Evolutionary conservation across 257 asterid species (phyloP).

Genomic region (Salvia hispanica): DNA sequence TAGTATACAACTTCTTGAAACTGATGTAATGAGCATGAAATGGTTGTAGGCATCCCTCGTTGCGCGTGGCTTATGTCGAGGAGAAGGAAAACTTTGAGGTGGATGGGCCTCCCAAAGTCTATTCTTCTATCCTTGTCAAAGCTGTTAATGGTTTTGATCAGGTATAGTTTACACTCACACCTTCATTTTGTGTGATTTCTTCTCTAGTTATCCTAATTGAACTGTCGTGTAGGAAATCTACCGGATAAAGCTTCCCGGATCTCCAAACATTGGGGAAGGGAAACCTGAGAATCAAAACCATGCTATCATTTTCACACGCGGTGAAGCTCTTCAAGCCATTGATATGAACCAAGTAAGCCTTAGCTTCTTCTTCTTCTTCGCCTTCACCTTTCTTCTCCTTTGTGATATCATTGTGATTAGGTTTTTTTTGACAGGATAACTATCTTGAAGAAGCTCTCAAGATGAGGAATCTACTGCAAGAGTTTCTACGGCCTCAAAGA

Average conservation of each 20-base stretch:
- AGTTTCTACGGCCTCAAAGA: constrained; percentile 52
- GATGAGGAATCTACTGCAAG: constrained; percentile 94
- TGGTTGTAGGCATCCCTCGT: constrained; percentile 73
- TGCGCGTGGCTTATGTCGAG: constrained; percentile 94
- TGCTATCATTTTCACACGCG: constrained; percentile 91
- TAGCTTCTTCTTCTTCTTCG: constrained; percentile 2
- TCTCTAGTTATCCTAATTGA: constrained; percentile 5
- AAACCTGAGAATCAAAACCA: constrained; percentile 98
- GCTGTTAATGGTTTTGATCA: constrained; percentile 90
- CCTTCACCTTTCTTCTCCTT: too few species aligned
- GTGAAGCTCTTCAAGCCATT: constrained; percentile 98
- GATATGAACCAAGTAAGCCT: constrained; percentile 93
- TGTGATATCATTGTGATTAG: constrained; percentile 16
- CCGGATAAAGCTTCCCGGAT: constrained; percentile 95
- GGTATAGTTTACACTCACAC: constrained; percentile 43
- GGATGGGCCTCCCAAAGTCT: constrained; percentile 48
- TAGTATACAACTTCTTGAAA: background rate
- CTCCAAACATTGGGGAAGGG: constrained; percentile 97
- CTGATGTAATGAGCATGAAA: constrained; percentile 21
- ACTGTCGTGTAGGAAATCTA: constrained; percentile 67
- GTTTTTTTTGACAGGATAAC: constrained; percentile 63
- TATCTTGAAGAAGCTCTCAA: constrained; percentile 95
- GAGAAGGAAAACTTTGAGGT: constrained; percentile 72
- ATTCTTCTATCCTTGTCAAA: constrained; percentile 87
- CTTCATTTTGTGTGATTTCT: background rate